These are phyloP conservation scores for Pyrenochaeta sp. DNA, from an alignment of 2,329 filamentous ascomycete species.

Conservation along the genomic window DNA sequence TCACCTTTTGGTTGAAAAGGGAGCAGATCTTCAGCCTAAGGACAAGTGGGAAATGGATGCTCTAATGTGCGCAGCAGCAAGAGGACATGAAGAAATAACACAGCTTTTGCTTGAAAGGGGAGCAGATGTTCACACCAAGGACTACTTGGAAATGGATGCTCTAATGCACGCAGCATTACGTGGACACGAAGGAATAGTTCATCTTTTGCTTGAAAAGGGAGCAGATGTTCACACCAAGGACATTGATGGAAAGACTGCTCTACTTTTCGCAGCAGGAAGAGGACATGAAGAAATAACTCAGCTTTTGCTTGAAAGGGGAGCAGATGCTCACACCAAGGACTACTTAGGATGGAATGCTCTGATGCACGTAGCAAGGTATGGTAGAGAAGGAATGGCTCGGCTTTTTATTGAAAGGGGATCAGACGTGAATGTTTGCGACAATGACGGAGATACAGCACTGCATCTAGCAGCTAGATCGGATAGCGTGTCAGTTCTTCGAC, in stretches of 20 bases:
- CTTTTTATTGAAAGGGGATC: slow-evolving; percentile 2
- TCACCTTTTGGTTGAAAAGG: neutral
- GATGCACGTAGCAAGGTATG: neutral
- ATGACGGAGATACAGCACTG: slow-evolving; percentile 2
- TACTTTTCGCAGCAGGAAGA: neutral
- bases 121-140: neutral
- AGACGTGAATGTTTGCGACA: slow-evolving; percentile 6
- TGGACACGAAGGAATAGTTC: neutral
- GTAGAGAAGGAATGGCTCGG: neutral
- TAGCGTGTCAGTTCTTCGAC: no score
- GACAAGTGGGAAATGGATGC: neutral
- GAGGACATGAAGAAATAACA: neutral
- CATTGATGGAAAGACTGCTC: slow-evolving; percentile 1
- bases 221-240: slow-evolving; percentile 5
- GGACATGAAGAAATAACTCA: neutral
- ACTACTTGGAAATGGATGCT: neutral
- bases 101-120: slow-evolving; percentile 1
- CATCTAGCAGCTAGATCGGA: neutral
- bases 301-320: neutral
- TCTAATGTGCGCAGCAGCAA: neutral
- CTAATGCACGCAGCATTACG: neutral
- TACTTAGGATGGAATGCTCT: neutral
- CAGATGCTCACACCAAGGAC: neutral
- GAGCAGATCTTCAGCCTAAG: neutral
- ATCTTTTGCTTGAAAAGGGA: slow-evolving; percentile 4